These are phyloP conservation scores for Talaromyces sp. DNA, from an alignment of 2,329 filamentous ascomycete species.

Conservation along the genomic window DNA sequence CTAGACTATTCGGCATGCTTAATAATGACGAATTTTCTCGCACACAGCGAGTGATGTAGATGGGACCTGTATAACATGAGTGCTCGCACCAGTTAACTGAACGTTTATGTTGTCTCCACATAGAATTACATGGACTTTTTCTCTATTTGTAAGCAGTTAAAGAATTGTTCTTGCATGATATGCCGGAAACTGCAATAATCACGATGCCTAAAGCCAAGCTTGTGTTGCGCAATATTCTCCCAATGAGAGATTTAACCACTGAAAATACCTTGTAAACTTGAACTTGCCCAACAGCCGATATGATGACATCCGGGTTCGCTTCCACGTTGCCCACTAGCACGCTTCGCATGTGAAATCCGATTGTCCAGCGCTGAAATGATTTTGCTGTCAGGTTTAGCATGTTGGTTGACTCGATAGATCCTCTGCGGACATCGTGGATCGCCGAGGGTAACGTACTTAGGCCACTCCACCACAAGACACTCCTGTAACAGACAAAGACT, in stretches of 20 bases:
- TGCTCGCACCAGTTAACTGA: too few relatives aligned
- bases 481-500: background rate
- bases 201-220: slow-evolving; percentile 1
- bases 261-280: slow-evolving; percentile 75
- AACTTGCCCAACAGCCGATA: slow-evolving; percentile 69
- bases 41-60: too few relatives aligned
- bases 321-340: too few relatives aligned
- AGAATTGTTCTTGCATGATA: too few relatives aligned
- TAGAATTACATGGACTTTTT: too few relatives aligned
- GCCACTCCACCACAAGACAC: slow-evolving; percentile 34
- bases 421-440: slow-evolving; percentile 64
- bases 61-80: too few relatives aligned
- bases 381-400: slow-evolving; percentile 56
- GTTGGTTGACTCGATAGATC: slow-evolving; percentile 75
- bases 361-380: slow-evolving; percentile 4
- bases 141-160: too few relatives aligned
- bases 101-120: too few relatives aligned
- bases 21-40: too few relatives aligned
- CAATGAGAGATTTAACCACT: slow-evolving; percentile 61
- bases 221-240: background rate
- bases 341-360: too few relatives aligned
- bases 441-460: slow-evolving; percentile 69
- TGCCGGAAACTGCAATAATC: background rate
- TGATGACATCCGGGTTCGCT: slow-evolving; percentile 60
- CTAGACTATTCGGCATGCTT: too few relatives aligned